These are phyloP conservation scores for Phytophthora sp. DNA, from an alignment of 352 stramenopile genomes.

Conservation along the genomic window DNA sequence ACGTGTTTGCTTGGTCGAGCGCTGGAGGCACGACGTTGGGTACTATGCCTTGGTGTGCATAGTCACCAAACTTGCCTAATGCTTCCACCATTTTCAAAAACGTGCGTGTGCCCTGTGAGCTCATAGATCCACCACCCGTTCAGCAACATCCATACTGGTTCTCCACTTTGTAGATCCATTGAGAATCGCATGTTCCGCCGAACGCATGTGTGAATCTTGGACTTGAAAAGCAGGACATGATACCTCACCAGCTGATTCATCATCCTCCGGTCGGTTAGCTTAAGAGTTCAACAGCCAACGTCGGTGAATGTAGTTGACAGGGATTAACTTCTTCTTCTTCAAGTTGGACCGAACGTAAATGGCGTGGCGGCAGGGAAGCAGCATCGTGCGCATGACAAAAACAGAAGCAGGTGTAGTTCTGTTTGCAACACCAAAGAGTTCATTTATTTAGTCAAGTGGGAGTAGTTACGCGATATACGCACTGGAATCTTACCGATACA, in stretches of 20 bases:
- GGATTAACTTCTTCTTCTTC: constrained; percentile 8
- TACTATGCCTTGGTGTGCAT: neutral
- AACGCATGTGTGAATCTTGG: constrained; percentile 3
- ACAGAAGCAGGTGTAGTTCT: neutral
- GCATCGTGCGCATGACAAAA: constrained; percentile 1
- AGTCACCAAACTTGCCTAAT: neutral
- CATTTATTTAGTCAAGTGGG: too few species aligned
- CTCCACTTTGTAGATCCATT: constrained; percentile 15
- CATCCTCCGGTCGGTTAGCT: constrained; percentile 3
- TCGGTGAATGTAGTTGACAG: constrained; percentile 4
- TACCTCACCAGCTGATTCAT: constrained; percentile 1
- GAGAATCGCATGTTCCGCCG: neutral
- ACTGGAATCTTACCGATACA: constrained; percentile 7
- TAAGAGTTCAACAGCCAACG: constrained; percentile 5
- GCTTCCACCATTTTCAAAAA: constrained; percentile 2
- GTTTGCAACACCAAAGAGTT: too few species aligned
- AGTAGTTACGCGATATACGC: too few species aligned
- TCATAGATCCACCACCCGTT: constrained; percentile 1
- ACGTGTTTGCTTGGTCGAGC: too few species aligned
- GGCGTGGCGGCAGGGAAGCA: constrained; percentile 1
- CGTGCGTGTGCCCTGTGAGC: neutral
- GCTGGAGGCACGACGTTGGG: too few species aligned
- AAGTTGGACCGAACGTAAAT: neutral
- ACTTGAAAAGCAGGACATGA: neutral
- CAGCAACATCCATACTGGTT: constrained; percentile 3